A percentile compares a stretch with the other conserved stretches of the same genome.
phyloP scores from a whole-genome alignment of 2,329 filamentous ascomycete species.

The Aspergillus transmontanensis region DNA sequence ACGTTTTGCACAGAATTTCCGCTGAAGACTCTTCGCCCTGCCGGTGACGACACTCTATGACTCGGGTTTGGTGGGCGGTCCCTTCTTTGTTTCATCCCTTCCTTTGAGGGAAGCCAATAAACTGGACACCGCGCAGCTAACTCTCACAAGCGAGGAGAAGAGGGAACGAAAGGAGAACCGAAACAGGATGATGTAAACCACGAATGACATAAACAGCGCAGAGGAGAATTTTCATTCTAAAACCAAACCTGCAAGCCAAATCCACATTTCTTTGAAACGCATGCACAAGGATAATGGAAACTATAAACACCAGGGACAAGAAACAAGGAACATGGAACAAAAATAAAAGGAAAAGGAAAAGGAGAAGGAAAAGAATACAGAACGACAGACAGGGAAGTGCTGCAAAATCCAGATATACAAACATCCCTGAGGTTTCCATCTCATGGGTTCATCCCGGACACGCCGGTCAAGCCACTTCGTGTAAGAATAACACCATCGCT shows the following conservation, averaged over 20 bases:
- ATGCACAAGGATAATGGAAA: neutral
- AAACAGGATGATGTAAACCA: neutral
- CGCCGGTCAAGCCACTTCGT: constrained; percentile 3
- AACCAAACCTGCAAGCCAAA: neutral
- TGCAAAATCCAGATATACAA: constrained; percentile 10
- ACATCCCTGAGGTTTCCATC: neutral
- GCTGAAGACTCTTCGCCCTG: neutral
- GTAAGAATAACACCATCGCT: constrained; percentile 9
- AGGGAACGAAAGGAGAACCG: neutral
- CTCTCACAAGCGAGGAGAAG: neutral
- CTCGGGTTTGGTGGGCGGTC: neutral
- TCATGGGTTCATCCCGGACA: constrained; percentile 3
- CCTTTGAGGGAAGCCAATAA: neutral
- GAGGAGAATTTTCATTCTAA: constrained; percentile 5
- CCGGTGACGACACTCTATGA: constrained; percentile 1
- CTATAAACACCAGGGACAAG: neutral
- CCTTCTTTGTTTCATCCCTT: constrained; percentile 7
- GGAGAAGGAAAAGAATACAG: neutral
- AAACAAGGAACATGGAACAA: neutral
- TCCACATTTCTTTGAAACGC: neutral
- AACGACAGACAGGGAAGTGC: neutral
- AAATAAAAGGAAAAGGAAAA: constrained; percentile 2
- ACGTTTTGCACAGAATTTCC: neutral
- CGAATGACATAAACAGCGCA: neutral
- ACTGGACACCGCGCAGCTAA: neutral